phyloP scores from a whole-genome alignment of 2,329 filamentous ascomycete species.

The Hypoxylon sp. region DNA sequence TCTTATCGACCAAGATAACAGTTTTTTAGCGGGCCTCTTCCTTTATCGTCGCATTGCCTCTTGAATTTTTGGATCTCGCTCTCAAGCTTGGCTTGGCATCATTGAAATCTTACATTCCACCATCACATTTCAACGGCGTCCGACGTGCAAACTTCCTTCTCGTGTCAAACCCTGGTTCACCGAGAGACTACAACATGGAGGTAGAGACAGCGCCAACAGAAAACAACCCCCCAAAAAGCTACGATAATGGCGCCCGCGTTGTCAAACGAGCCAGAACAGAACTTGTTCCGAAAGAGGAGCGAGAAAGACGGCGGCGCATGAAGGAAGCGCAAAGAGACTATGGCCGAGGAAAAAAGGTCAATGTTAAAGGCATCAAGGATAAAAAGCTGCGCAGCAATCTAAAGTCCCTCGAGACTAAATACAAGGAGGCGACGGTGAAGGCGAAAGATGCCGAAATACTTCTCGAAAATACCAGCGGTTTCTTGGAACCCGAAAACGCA shows the following conservation, averaged over 20 bases:
- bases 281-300: conserved; percentile 64
- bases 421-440: conserved; percentile 81
- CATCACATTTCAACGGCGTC: not conserved
- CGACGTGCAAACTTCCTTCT: conserved; percentile 1
- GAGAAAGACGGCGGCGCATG: conserved; percentile 63
- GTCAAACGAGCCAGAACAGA: conserved; percentile 63
- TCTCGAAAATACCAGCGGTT: conserved; percentile 85
- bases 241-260: conserved; percentile 65
- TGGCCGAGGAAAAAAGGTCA: conserved; percentile 83
- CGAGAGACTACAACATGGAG: conserved; percentile 42
- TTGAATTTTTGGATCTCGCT: conserved; percentile 39
- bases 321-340: conserved; percentile 79
- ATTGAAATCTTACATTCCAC: not conserved
- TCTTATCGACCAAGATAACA: conserved; percentile 33
- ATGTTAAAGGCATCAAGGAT: conserved; percentile 80
- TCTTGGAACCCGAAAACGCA: conserved; percentile 87
- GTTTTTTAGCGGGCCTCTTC: conserved; percentile 32
- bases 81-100: conserved; percentile 33
- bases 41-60: conserved; percentile 32
- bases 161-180: not conserved
- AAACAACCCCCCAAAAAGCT: conserved; percentile 53
- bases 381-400: conserved; percentile 90
- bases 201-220: conserved; percentile 47
- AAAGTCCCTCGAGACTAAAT: conserved; percentile 82
- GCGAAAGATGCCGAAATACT: conserved; percentile 97